Conservation (phyloP, 2,329 filamentous ascomycete species). For the Trichoderma oligosporum region DNA sequence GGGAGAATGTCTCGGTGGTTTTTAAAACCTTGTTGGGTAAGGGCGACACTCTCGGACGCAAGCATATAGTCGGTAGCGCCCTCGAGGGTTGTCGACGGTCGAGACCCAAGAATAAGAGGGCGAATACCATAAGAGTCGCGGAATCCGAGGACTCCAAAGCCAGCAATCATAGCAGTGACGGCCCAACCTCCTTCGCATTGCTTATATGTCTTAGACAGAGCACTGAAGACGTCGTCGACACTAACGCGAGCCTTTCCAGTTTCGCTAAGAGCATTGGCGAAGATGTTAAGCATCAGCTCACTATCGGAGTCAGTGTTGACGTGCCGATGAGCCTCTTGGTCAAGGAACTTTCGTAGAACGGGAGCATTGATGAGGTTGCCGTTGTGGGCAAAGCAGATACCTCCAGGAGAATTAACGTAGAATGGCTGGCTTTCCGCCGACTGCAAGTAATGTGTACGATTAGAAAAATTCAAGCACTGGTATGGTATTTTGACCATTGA, state of each 20-base stretch:
- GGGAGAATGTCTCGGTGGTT: conserved; percentile 75
- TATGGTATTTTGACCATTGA: too few species aligned
- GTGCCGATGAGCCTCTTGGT: conserved; percentile 75
- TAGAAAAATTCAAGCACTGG: too few species aligned
- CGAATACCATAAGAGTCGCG: conserved; percentile 78
- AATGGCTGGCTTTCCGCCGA: conserved; percentile 88
- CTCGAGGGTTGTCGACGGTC: conserved; percentile 59
- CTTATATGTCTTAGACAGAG: conserved; percentile 48
- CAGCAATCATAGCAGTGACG: conserved; percentile 17
- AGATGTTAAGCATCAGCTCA: conserved; percentile 72
- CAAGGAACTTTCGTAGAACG: conserved; percentile 66
- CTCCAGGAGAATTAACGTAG: conserved; percentile 80
- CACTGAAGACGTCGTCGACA: conserved; percentile 70
- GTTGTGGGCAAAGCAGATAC: conserved; percentile 78
- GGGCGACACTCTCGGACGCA: conserved; percentile 81
- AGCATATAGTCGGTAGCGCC: conserved; percentile 80
- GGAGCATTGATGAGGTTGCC: conserved; percentile 80
- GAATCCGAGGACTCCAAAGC: conserved; percentile 17
- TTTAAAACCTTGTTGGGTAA: conserved; percentile 75
- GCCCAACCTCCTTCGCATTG: conserved; percentile 13
- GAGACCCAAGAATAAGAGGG: conserved; percentile 73
- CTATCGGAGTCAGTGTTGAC: conserved; percentile 89
- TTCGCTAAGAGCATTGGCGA: conserved; percentile 75
- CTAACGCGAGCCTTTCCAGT: conserved; percentile 80
- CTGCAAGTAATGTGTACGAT: conserved; percentile 48